Base-by-base conservation (phyloP, 2,329 filamentous ascomycete genomes). In the Ophiostoma sp. region DNA sequence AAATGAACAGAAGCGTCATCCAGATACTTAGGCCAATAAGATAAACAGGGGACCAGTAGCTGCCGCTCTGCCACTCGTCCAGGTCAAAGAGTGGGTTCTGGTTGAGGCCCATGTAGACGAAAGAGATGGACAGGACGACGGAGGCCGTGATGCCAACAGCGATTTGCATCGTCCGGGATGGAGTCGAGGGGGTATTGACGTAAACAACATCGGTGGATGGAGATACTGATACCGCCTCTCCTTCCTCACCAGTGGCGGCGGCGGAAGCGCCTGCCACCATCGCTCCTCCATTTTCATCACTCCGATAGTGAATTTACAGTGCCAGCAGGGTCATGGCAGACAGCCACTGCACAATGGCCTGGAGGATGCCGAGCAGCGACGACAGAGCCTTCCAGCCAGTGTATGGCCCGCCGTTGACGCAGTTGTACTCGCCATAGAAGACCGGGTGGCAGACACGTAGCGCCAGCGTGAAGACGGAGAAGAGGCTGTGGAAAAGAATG, bases 401-500 rank as follows among this genome's bases (percentile, higher is more conserved):
- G 28, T 59, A 59, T 19, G 55, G 55, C 17, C 55, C 55, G 15
- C 28, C 55, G 12, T 59, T 19, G 28, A 59, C 28, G 19, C 55
- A 59, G 15, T 59, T 59, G 55, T 36, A 71, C 7, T 52, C 69
- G 25, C 33, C 22, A 52, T 71, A 71, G 42, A 61, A 71, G 8
- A 71, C 61, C 7, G 69, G 69, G 15, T 71, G 33, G 52, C 39
- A 48, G 33, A 71, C 42, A 19, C 69, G 69, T 7, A 71, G 52
- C 57, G 69, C 33, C 52, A 71, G 69, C 36, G 69, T 71, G 15
- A 63, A 61, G 25, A 63, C 17, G 15, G 69, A 71, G 36, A 71
- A 71, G n/a, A 71, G 22, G 57, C 52, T 22, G 52, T 71, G 69
- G 15, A 71, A 71, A 57, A 69, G 69, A 17, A 66, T 66, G 39